Evolutionary conservation across 306 rosid genomes (phyloP), one percentile per base, ranked within the genome.

Genomic region (Cyamopsis tetragonoloba): DNA sequence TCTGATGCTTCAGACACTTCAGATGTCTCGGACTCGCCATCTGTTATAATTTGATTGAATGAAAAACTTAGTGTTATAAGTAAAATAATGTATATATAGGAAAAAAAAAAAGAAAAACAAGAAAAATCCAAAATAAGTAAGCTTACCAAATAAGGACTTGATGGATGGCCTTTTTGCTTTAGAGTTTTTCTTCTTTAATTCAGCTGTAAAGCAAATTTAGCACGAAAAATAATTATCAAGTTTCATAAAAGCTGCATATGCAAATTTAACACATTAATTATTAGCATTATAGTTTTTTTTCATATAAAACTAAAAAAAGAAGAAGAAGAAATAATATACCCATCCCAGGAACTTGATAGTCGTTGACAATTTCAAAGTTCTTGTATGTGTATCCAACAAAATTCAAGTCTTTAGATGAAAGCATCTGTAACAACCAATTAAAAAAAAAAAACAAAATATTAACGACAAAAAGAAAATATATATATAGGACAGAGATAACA

Each of bases 281-380:
- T 35, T 12, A 67, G 62, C 15, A 44, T 27, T 37, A 54, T 8
- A 63, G 19, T n/a, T n/a, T n/a, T n/a, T n/a, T n/a, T n/a, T n/a
- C n/a, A n/a, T n/a, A n/a, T n/a, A n/a, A n/a, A n/a, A n/a, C n/a
- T n/a, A n/a, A 19, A 51, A 18, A 22, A 5, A 3, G 3, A 35
- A 42, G 60, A 23, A 5, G 30, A 59, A 55, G 44, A 56, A 30
- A 74, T 32, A 3, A 51, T 24, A 27, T 86, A 93, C 99, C 85
- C 86, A 89, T 93, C 56, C 97, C 97, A 76, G 99, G 97, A 79
- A 88, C 87, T 86, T 90, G 99, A 72, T 90, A 90, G 73, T 95
- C 99, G 9, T 95, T 90, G 64, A 95, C 86, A 68, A 95, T 95
- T 72, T 95, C 99, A 57, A 95, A 95, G 79, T 90, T 95, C 80